phyloP scores from a whole-genome alignment of 164 flowering plant genomes.

The Liriodendron chinense region DNA sequence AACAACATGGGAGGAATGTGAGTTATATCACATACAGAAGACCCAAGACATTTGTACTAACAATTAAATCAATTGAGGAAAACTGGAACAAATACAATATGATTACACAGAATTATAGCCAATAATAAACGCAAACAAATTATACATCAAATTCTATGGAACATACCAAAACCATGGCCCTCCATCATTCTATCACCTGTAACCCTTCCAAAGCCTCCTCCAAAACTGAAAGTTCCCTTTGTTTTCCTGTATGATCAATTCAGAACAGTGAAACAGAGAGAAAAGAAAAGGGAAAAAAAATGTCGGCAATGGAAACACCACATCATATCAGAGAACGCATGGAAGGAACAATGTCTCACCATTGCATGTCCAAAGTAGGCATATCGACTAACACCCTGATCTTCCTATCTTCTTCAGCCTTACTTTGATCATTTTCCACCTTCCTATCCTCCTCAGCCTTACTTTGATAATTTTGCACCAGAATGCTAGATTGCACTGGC shows the following conservation, averaged over 20 bases:
- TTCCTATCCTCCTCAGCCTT: constrained; percentile 88
- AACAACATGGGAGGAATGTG: too few relatives aligned
- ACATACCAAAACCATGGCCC: constrained; percentile 74
- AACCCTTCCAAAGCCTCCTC: constrained; percentile 86
- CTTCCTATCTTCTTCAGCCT: constrained; percentile 88
- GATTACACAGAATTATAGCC: background rate
- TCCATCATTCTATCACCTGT: constrained; percentile 67
- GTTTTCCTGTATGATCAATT: too few relatives aligned
- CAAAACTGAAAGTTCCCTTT: constrained; percentile 29
- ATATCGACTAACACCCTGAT: constrained; percentile 51
- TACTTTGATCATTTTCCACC: constrained; percentile 55
- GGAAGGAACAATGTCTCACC: too few relatives aligned
- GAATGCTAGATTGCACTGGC: constrained; percentile 48
- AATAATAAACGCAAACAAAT: background rate
- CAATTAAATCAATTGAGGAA: background rate
- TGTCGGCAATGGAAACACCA: too few relatives aligned
- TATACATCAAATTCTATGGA: background rate
- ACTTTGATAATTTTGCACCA: constrained; percentile 49
- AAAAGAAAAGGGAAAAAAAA: too few relatives aligned
- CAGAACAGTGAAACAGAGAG: too few relatives aligned
- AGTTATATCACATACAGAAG: background rate
- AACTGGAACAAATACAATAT: background rate
- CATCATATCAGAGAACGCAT: too few relatives aligned
- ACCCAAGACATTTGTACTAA: background rate
- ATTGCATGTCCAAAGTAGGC: too few relatives aligned